A percentile compares a stretch with the other conserved stretches of the same genome.
Evolutionary conservation across 805 yeast genomes (phyloP).

Genomic region (Pichia cephalocereana): DNA sequence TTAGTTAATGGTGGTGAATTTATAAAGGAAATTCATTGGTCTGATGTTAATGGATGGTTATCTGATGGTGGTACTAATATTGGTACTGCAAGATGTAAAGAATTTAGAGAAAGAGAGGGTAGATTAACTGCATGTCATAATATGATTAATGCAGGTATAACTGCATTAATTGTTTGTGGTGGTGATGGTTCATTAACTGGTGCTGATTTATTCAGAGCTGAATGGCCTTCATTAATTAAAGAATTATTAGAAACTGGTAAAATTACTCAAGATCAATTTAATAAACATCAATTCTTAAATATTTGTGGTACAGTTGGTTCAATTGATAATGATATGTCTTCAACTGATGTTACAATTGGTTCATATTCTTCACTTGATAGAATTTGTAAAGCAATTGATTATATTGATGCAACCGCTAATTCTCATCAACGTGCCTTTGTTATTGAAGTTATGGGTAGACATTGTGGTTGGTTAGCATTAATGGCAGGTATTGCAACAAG

Average conservation of each 20-base stretch:
- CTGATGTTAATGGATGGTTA: slow-evolving; percentile 63
- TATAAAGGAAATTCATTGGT: slow-evolving; percentile 60
- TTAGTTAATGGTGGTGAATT: slow-evolving; percentile 53
- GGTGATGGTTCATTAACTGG: slow-evolving; percentile 83
- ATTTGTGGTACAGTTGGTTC: slow-evolving; percentile 75
- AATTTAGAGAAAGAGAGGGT: slow-evolving; percentile 58
- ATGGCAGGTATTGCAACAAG: slow-evolving; percentile 76
- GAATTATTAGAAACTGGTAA: slow-evolving; percentile 41
- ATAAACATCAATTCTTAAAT: slow-evolving; percentile 45
- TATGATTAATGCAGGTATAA: slow-evolving; percentile 62
- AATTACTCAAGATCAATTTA: slow-evolving; percentile 38
- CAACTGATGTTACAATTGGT: slow-evolving; percentile 78
- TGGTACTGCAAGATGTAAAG: slow-evolving; percentile 70
- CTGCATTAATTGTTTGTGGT: slow-evolving; percentile 72
- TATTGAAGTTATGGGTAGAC: slow-evolving; percentile 84
- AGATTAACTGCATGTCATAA: slow-evolving; percentile 55
- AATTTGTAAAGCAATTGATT: slow-evolving; percentile 67
- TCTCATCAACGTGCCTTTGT: slow-evolving; percentile 80
- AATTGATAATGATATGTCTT: slow-evolving; percentile 80
- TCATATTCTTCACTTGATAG: slow-evolving; percentile 71
- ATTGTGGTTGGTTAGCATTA: slow-evolving; percentile 81
- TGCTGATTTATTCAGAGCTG: slow-evolving; percentile 66
- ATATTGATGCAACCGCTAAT: slow-evolving; percentile 75
- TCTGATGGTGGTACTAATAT: slow-evolving; percentile 68
- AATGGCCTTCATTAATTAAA: slow-evolving; percentile 64